A percentile compares a stretch with the other conserved stretches of the same genome.
Conservation (phyloP, 208 protist species). For the Leishmania guyanensis region DNA sequence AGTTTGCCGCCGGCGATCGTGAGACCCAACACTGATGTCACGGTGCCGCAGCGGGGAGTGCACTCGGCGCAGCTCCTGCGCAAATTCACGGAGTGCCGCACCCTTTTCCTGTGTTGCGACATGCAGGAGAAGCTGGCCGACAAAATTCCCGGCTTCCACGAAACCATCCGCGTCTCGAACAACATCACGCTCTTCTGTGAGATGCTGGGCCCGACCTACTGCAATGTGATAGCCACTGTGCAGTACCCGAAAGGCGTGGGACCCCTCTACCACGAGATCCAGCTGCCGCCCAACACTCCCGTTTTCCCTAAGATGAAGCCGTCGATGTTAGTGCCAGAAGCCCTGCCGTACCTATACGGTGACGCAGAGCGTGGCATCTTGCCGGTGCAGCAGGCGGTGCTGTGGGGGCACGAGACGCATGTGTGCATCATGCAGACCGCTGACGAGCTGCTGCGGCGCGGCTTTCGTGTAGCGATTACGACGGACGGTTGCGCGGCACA, state of each 20-base stretch:
- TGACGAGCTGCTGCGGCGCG: constrained; percentile 49
- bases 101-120: constrained; percentile 81
- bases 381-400: constrained; percentile 68
- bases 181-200: constrained; percentile 42
- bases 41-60: constrained; percentile 4
- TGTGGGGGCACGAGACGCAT: constrained; percentile 79
- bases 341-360: constrained; percentile 45
- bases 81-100: constrained; percentile 34
- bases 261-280: constrained; percentile 42
- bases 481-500: constrained; percentile 58
- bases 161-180: constrained; percentile 60
- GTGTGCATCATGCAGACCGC: constrained; percentile 78
- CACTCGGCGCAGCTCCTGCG: constrained; percentile 5
- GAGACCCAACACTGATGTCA: constrained; percentile 1
- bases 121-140: constrained; percentile 67
- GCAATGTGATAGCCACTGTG: constrained; percentile 57
- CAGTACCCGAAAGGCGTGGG: constrained; percentile 66
- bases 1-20: background rate
- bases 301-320: constrained; percentile 64
- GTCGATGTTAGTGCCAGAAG: constrained; percentile 64
- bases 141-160: constrained; percentile 45
- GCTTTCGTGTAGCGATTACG: constrained; percentile 55
- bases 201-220: constrained; percentile 30
- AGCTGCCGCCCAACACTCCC: constrained; percentile 42
- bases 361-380: constrained; percentile 32